Base-by-base conservation (phyloP, 1,284 basidiomycete species). In the Ustilago shanxiensis region DNA sequence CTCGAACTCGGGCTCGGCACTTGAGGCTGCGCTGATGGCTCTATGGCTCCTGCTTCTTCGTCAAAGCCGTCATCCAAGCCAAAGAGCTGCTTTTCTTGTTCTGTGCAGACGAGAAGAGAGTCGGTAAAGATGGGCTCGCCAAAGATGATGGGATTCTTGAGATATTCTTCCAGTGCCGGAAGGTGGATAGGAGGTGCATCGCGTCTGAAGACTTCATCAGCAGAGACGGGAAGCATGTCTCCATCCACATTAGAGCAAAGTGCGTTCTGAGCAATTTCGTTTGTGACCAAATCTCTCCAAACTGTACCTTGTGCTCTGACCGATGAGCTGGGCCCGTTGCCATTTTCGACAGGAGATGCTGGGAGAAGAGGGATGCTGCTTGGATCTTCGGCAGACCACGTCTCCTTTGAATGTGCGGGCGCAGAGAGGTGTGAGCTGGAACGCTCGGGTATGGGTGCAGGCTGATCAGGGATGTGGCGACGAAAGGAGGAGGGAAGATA, bases 121-220 rank as follows among this genome's bases (percentile, higher is more conserved):
- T 70, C 62, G 41, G 55, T 66, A 57, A 83, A 83, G 57, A 45
- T 18, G 3, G 81, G 80, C 24, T 74, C 62, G 26, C 56, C 55
- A 57, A 82, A 82, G 45, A 75, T 57, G 53, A 69, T 55, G 8
- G 57, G 51, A 22, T 82, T 68, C 9, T 60, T 61, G 50, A 87
- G 76, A 31, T 74, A 76, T 18, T 59, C 49, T 52, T 87, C 86
- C 24, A 87, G 75, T 5, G 80, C 79, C 7, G 86, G 86, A 7
- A 87, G 76, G 29, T 85, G 72, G n/a, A 87, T 80, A 0, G 86
- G 83, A 20, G 77, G 69, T 0, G 85, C 83, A 16, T 70, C 57
- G 1, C 65, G 66, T 1, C 67, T 60, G 56, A 87, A 87, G 53
- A 87, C 74, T 11, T 75, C 47, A 51, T 73, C 75, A 0, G 85